Base-by-base conservation (phyloP, 805 yeast genomes). In the Candida krabiensis region DNA sequence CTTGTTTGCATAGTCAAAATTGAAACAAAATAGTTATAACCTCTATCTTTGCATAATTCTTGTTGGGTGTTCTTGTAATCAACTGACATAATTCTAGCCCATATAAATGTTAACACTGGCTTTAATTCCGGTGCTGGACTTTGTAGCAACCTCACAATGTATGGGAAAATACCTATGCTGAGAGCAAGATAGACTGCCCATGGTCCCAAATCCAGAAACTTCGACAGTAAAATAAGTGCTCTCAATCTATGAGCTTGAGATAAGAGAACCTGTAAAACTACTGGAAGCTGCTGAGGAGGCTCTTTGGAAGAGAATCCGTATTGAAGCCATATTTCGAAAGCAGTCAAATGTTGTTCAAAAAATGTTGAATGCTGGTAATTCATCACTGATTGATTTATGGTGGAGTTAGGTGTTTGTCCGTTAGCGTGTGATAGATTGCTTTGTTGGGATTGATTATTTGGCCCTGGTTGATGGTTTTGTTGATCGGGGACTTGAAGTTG, bases 41-140 rank as follows among this genome's bases (percentile, higher is more conserved):
- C 96, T 54, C 83, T 84, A 55, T 91, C 98, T 52, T 90, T 90
- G 47, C 93, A 77, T 21, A 93, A 72, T 55, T 93, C 99, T 46
- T 83, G 89, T 60, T 93, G 99, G 3, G 96, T 87, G 53, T 85
- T 83, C 47, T 79, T 76, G 58, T 85, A 83, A 61, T 91, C 98
- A 17, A 93, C 95, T 3, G 97, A 90, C 93, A 93, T 88, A 16
- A 93, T 88, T 49, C 98, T 73, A 0, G 98, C 96, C 99, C 99
- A 93, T 38, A 93, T 93, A 54, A 91, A 93, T 2, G 93, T 93
- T 40, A 93, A 65, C 3, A 91, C 96, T 0, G 98, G 98, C 53
- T 89, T 89, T 42, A 93, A 69, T 55, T 93, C 98, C 19, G 87
- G 95, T 0, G 98, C 96, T 0, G 98, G 98, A 43, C 95, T 83